These are phyloP conservation scores for Grammothele lineata DNA, from an alignment of 768 basidiomycete species.

Conservation along the genomic window DNA sequence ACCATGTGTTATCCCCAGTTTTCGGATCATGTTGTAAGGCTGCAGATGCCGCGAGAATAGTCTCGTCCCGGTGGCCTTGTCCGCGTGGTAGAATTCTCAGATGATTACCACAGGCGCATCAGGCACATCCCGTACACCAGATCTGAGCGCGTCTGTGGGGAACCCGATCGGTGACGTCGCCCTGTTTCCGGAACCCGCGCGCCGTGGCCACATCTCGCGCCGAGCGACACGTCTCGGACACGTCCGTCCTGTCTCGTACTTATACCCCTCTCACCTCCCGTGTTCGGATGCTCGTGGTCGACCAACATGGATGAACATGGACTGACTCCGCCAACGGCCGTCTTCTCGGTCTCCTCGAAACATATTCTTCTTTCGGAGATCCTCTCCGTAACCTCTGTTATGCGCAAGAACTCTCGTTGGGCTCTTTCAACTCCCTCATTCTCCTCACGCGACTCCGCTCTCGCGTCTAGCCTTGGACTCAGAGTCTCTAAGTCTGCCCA, in stretches of 20 bases:
- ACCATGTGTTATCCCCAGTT: no score
- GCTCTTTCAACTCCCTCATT: conserved; percentile 67
- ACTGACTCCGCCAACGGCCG: neutral
- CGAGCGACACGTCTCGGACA: conserved; percentile 8
- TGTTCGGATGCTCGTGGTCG: no score
- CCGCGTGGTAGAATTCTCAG: no score
- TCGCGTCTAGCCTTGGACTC: conserved; percentile 73
- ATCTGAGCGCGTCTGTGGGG: no score
- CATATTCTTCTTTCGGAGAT: conserved; percentile 90
- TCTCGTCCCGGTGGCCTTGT: no score
- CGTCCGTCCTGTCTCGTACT: neutral
- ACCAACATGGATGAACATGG: conserved; percentile 4
- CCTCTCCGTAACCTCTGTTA: conserved; percentile 83
- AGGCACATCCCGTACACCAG: no score
- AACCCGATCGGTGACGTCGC: no score
- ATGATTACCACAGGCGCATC: no score
- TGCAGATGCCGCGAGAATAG: no score
- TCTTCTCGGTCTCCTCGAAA: conserved; percentile 45
- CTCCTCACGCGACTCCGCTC: conserved; percentile 54
- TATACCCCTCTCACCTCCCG: neutral
- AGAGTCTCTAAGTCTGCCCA: conserved; percentile 52
- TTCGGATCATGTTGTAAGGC: no score
- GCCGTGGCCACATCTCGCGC: no score
- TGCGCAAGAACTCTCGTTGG: conserved; percentile 99
- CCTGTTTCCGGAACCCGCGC: no score